phyloP scores from a whole-genome alignment of 2,329 filamentous ascomycete genomes.

The Aspergillus japonicus region DNA sequence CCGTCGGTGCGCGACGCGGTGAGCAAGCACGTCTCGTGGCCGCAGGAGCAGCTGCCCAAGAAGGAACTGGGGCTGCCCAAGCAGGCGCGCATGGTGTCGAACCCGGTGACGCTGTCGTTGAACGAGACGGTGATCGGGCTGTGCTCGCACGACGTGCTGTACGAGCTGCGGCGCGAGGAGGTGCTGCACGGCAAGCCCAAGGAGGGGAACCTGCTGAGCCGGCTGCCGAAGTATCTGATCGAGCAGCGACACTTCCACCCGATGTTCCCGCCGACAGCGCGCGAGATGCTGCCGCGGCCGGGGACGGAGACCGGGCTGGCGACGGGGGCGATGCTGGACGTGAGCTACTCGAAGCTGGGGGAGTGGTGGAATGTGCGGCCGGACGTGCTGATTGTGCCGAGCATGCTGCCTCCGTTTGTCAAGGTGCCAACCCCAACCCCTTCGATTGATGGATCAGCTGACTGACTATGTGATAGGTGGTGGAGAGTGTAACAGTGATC shows the following conservation, averaged over 20 bases:
- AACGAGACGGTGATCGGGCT: conserved; percentile 85
- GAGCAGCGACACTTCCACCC: conserved; percentile 92
- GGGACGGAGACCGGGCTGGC: conserved; percentile 60
- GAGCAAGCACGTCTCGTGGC: conserved; percentile 83
- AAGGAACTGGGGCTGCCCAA: conserved; percentile 79
- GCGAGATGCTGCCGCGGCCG: conserved; percentile 65
- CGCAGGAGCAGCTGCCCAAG: conserved; percentile 67
- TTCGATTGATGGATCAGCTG: neutral
- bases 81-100: conserved; percentile 74
- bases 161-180: conserved; percentile 76
- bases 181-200: conserved; percentile 56
- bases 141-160: conserved; percentile 79
- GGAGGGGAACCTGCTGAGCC: conserved; percentile 63
- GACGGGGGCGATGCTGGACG: conserved; percentile 76
- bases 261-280: conserved; percentile 75
- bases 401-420: conserved; percentile 78
- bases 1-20: conserved; percentile 82
- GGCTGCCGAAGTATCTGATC: conserved; percentile 75
- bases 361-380: conserved; percentile 86
- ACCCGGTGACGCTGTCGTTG: conserved; percentile 83
- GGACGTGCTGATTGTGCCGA: conserved; percentile 81
- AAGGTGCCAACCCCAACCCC: conserved; percentile 59
- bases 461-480: conserved; percentile 58
- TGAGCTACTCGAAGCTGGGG: conserved; percentile 80
- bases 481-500: conserved; percentile 84